phyloP scores from a whole-genome alignment of 2,329 filamentous ascomycete genomes.

The Talaromyces sp. region DNA sequence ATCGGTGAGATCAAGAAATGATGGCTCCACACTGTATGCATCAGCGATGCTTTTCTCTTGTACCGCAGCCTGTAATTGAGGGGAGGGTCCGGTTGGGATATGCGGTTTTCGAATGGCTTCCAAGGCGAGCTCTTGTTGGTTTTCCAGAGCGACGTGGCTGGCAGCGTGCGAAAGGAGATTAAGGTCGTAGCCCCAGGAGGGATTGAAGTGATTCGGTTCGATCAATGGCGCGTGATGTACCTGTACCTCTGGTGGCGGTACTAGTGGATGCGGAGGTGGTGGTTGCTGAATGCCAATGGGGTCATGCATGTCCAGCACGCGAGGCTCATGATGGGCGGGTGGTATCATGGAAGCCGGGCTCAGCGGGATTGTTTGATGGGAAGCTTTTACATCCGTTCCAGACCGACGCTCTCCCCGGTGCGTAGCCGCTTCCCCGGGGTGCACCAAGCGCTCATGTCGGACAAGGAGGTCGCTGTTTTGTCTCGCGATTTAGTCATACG shows the following conservation, averaged over 20 bases:
- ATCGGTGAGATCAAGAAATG: constrained; percentile 46
- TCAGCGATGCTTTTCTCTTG: constrained; percentile 41
- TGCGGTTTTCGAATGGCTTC: constrained; percentile 37
- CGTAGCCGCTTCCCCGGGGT: constrained; percentile 42
- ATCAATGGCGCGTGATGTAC: constrained; percentile 39
- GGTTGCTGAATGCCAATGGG: constrained; percentile 21
- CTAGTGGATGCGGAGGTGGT: constrained; percentile 19
- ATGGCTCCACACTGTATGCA: constrained; percentile 44
- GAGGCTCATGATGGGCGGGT: constrained; percentile 40
- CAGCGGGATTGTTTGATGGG: constrained; percentile 30
- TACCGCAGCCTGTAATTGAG: constrained; percentile 32
- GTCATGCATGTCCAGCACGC: constrained; percentile 46
- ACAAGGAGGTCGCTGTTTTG: constrained; percentile 46
- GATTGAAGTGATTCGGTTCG: constrained; percentile 47
- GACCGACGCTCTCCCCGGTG: constrained; percentile 37
- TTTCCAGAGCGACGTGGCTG: constrained; percentile 48
- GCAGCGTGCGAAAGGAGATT: constrained; percentile 49
- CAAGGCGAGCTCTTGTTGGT: constrained; percentile 39
- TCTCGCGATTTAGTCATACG: constrained; percentile 22
- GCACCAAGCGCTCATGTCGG: constrained; percentile 49
- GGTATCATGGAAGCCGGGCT: constrained; percentile 36
- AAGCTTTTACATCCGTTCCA: constrained; percentile 21
- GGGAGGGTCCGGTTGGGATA: constrained; percentile 32
- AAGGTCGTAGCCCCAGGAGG: constrained; percentile 50
- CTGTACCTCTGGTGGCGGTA: constrained; percentile 36